Conservation (phyloP, 768 basidiomycete species). For the Gelatoporia subvermispora region DNA sequence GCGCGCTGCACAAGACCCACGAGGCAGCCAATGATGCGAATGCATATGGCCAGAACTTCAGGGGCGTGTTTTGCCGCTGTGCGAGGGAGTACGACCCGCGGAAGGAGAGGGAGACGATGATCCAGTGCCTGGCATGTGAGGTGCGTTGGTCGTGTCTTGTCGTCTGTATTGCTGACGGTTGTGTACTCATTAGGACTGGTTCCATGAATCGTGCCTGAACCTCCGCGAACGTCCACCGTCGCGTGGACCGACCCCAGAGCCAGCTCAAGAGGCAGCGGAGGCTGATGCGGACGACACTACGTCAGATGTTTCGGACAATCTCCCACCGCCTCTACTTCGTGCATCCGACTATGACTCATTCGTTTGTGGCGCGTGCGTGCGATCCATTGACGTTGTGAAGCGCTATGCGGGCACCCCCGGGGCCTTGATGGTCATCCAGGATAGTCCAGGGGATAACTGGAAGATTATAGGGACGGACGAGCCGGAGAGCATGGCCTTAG, state of each 20-base stretch:
- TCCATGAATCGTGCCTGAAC: slow-evolving; percentile 85
- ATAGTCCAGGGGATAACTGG: slow-evolving; percentile 45
- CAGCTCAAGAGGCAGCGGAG: slow-evolving; percentile 12
- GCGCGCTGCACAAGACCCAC: slow-evolving; percentile 51
- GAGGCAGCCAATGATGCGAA: slow-evolving; percentile 60
- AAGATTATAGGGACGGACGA: slow-evolving; percentile 36
- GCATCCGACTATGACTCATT: slow-evolving; percentile 72
- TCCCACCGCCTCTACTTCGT: slow-evolving; percentile 64
- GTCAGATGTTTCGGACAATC: slow-evolving; percentile 60
- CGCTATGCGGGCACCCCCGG: slow-evolving; percentile 68
- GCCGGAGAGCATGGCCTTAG: slow-evolving; percentile 26
- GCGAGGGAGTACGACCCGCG: slow-evolving; percentile 64
- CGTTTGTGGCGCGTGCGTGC: slow-evolving; percentile 69
- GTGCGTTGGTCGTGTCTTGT: slow-evolving; percentile 36
- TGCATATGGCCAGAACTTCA: slow-evolving; percentile 71
- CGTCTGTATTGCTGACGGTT: neutral
- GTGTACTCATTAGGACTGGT: slow-evolving; percentile 65
- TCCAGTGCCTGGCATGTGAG: slow-evolving; percentile 83
- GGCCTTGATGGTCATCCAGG: slow-evolving; percentile 61
- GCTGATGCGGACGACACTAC: slow-evolving; percentile 38
- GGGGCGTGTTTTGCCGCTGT: slow-evolving; percentile 70
- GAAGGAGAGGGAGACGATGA: slow-evolving; percentile 79
- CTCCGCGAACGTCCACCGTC: slow-evolving; percentile 60
- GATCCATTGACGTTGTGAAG: slow-evolving; percentile 44
- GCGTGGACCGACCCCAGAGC: slow-evolving; percentile 34